A percentile compares a stretch with the other conserved stretches of the same genome.
Conservation (phyloP, 371 early-diverging fungal species). For the Mucor indicus region DNA sequence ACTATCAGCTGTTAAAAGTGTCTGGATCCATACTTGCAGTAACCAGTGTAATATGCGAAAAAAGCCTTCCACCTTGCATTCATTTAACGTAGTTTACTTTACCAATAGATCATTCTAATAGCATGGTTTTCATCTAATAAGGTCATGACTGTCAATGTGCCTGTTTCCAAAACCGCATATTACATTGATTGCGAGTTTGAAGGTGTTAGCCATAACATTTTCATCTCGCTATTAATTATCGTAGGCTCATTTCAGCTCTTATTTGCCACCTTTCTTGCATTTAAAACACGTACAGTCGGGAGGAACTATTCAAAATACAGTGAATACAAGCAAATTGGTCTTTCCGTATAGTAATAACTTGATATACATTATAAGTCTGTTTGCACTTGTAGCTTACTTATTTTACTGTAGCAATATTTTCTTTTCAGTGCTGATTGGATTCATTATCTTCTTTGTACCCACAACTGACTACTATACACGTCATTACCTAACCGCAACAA, state of each 20-base stretch:
- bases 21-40: constrained; percentile 49
- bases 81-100: too few species aligned
- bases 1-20: constrained; percentile 51
- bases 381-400: background rate
- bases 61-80: too few species aligned
- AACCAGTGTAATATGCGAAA: constrained; percentile 39
- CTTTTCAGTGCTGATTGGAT: constrained; percentile 50
- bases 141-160: constrained; percentile 26
- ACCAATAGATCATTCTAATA: constrained; percentile 39
- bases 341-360: constrained; percentile 56
- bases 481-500: constrained; percentile 49
- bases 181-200: constrained; percentile 45
- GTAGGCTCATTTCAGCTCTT: constrained; percentile 36
- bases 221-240: constrained; percentile 30
- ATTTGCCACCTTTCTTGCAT: constrained; percentile 52
- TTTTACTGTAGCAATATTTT: constrained; percentile 47
- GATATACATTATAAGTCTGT: too few species aligned
- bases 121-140: constrained; percentile 38
- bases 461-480: constrained; percentile 48
- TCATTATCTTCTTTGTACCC: constrained; percentile 50
- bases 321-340: constrained; percentile 57
- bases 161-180: constrained; percentile 32
- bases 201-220: constrained; percentile 27
- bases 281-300: constrained; percentile 55
- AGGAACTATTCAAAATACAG: constrained; percentile 51